A percentile compares a stretch with the other conserved stretches of the same genome.
These are phyloP conservation scores for Fusarium torulosum DNA, from an alignment of 2,329 filamentous ascomycete species.

Conservation along the genomic window DNA sequence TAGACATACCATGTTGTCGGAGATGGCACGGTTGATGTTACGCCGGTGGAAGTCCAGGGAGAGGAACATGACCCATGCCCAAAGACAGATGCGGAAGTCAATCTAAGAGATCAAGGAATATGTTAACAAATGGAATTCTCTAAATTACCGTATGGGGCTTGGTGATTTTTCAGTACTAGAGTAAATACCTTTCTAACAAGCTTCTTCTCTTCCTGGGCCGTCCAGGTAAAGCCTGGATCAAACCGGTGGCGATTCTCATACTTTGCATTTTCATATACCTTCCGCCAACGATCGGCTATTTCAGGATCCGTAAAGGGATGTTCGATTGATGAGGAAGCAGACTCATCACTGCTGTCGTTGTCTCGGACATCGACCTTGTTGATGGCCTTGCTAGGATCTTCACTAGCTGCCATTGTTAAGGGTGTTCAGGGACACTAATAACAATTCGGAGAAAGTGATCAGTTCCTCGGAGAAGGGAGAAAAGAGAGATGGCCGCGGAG, in stretches of 20 bases:
- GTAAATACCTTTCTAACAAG: constrained; percentile 58
- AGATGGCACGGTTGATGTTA: constrained; percentile 61
- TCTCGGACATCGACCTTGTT: constrained; percentile 32
- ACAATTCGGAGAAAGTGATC: no score
- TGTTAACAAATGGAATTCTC: constrained; percentile 17
- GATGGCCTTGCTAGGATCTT: constrained; percentile 20
- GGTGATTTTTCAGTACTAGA: no score
- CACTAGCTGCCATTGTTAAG: constrained; percentile 32
- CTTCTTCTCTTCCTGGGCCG: constrained; percentile 61
- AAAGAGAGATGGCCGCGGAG: constrained; percentile 28
- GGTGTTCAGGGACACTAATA: background rate
- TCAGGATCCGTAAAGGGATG: constrained; percentile 64
- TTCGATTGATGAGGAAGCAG: constrained; percentile 44
- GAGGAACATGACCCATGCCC: constrained; percentile 63
- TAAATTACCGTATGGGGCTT: background rate
- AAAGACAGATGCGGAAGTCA: constrained; percentile 58
- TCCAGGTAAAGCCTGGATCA: constrained; percentile 61
- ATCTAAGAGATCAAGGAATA: constrained; percentile 52
- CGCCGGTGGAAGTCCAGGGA: constrained; percentile 60
- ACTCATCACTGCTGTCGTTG: constrained; percentile 43
- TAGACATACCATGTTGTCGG: constrained; percentile 53
- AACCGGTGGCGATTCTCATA: constrained; percentile 74
- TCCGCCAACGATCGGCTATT: constrained; percentile 65
- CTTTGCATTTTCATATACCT: constrained; percentile 65
- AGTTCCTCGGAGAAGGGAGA: no score